phyloP scores from a whole-genome alignment of 306 rosid genomes.

The Trifolium repens region DNA sequence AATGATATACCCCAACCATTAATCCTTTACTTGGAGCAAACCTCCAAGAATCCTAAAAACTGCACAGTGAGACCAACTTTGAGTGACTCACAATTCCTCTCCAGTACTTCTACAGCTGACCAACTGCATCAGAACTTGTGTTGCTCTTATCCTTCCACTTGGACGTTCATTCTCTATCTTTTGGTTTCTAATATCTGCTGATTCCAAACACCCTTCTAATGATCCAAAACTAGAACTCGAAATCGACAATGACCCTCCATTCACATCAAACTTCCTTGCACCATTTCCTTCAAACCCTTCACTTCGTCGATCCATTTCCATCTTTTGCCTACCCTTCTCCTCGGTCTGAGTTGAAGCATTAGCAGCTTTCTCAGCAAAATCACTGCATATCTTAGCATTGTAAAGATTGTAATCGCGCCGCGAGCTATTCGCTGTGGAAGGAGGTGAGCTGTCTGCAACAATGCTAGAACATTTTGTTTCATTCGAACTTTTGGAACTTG shows the following conservation, averaged over 20 bases:
- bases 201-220: constrained; percentile 35
- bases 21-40: too few relatives aligned
- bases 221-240: constrained; percentile 41
- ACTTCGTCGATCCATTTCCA: constrained; percentile 32
- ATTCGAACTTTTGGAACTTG: constrained; percentile 51
- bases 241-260: constrained; percentile 33
- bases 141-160: constrained; percentile 58
- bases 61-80: constrained; percentile 14
- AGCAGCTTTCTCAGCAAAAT: constrained; percentile 42
- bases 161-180: constrained; percentile 52
- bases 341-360: constrained; percentile 64
- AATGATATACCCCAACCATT: too few relatives aligned
- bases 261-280: constrained; percentile 30
- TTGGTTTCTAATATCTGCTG: constrained; percentile 43
- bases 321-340: constrained; percentile 43
- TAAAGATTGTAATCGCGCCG: constrained; percentile 42
- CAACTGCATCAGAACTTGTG: constrained; percentile 64
- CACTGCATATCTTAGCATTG: constrained; percentile 44
- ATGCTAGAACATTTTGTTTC: constrained; percentile 54
- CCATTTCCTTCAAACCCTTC: constrained; percentile 38
- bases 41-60: background rate
- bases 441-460: constrained; percentile 38
- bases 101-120: constrained; percentile 49
- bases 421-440: constrained; percentile 41
- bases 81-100: constrained; percentile 2